Percentiles rank a stretch among this genome's conserved stretches.
Conservation (phyloP, 768 basidiomycete species). For the Boletus eberwhitei region DNA sequence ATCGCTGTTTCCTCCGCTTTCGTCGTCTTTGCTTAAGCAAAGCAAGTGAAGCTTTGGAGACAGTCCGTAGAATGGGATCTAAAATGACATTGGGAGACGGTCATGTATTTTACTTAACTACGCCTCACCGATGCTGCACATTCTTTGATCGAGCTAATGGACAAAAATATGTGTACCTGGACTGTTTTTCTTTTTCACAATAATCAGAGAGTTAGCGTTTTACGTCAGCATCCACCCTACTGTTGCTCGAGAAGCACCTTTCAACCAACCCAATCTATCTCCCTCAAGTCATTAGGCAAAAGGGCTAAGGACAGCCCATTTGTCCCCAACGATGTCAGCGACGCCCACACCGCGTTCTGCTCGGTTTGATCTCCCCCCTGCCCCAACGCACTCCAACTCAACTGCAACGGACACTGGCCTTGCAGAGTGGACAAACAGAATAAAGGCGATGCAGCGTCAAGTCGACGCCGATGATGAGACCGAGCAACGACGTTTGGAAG, state of each 20-base stretch:
- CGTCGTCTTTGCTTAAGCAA: slow-evolving; percentile 32
- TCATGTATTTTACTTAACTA: neutral
- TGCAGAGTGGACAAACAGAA: slow-evolving; percentile 80
- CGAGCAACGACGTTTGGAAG: slow-evolving; percentile 64
- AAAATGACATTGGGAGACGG: neutral
- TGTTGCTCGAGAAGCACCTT: neutral
- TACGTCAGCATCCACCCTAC: slow-evolving; percentile 19
- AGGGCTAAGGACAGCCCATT: neutral
- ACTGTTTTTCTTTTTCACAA: neutral
- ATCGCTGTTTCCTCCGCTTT: slow-evolving; percentile 35
- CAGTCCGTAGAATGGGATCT: too few relatives aligned
- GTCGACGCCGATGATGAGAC: slow-evolving; percentile 79
- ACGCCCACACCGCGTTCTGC: slow-evolving; percentile 27
- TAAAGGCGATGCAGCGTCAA: slow-evolving; percentile 75
- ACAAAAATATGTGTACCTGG: neutral
- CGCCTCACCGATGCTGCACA: neutral
- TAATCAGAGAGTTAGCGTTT: neutral
- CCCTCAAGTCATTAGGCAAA: neutral
- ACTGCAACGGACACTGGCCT: slow-evolving; percentile 54
- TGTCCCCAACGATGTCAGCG: slow-evolving; percentile 25
- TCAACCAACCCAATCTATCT: neutral
- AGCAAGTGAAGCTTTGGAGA: neutral
- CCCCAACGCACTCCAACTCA: slow-evolving; percentile 20
- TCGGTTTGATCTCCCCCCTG: slow-evolving; percentile 39
- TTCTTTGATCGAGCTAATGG: slow-evolving; percentile 2